These are phyloP conservation scores for Candida sithepensis DNA, from an alignment of 805 yeast genomes.

Conservation along the genomic window DNA sequence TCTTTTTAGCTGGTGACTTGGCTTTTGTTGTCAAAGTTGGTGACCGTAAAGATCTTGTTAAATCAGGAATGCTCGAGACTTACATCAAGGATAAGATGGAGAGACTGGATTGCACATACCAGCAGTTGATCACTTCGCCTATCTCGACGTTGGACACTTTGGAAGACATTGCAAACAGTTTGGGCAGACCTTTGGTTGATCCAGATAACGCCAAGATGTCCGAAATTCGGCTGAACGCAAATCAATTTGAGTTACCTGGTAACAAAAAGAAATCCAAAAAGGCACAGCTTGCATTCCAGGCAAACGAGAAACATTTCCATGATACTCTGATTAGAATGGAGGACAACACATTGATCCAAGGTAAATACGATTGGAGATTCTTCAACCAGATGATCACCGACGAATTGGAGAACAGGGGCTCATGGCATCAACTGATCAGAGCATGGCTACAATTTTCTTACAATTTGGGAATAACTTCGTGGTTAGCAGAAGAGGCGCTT, in stretches of 20 bases:
- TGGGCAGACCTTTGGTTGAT: conserved; percentile 30
- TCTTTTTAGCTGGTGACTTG: conserved; percentile 40
- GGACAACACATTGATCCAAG: conserved; percentile 29
- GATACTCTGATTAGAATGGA: conserved; percentile 29
- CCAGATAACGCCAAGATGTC: conserved; percentile 17
- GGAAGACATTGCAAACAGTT: conserved; percentile 23
- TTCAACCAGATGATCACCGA: conserved; percentile 43
- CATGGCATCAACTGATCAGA: conserved; percentile 42
- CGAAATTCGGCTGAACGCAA: conserved; percentile 17
- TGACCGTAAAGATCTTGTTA: conserved; percentile 29
- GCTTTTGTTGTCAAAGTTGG: conserved; percentile 36
- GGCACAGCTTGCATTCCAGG: conserved; percentile 31
- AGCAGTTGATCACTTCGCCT: conserved; percentile 30
- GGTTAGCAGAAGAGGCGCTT: conserved; percentile 48
- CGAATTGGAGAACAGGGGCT: conserved; percentile 37
- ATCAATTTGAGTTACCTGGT: conserved; percentile 25
- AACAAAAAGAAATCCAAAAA: conserved; percentile 27
- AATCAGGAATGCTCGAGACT: conserved; percentile 33
- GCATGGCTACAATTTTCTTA: conserved; percentile 44
- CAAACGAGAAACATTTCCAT: conserved; percentile 31
- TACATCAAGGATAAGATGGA: conserved; percentile 30
- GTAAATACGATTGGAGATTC: conserved; percentile 65
- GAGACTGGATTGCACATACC: conserved; percentile 18
- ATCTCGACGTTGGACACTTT: conserved; percentile 25
- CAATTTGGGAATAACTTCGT: conserved; percentile 39